These are phyloP conservation scores for Anethum foeniculum DNA, from an alignment of 140 eudicot genomes.

Conservation along the genomic window DNA sequence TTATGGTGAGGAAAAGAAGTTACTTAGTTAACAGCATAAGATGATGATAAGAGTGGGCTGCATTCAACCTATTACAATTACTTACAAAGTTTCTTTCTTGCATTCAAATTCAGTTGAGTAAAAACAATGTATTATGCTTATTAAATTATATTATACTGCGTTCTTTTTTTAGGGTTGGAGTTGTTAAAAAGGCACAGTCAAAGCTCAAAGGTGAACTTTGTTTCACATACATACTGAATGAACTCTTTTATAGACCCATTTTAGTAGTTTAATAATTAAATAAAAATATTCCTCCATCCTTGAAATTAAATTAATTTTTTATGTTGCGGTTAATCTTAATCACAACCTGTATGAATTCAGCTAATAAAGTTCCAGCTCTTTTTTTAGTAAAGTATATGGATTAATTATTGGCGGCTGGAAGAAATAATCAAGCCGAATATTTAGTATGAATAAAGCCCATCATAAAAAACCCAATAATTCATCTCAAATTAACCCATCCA, in stretches of 20 bases:
- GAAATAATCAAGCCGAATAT: too few species aligned
- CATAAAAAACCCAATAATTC: too few species aligned
- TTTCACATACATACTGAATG: neutral
- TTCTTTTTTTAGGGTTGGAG: neutral
- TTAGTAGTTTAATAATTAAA: too few species aligned
- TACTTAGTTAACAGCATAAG: neutral
- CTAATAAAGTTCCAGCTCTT: too few species aligned
- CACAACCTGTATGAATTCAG: too few species aligned
- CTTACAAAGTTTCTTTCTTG: neutral
- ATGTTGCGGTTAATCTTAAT: too few species aligned
- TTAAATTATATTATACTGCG: neutral
- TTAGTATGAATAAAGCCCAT: too few species aligned
- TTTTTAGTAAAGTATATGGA: too few species aligned
- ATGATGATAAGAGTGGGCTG: slow-evolving; percentile 7
- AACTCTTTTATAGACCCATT: neutral
- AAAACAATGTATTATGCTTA: neutral
- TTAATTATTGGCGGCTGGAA: too few species aligned
- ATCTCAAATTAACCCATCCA: too few species aligned
- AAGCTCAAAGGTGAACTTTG: neutral
- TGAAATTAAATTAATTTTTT: too few species aligned
- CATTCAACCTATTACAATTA: neutral
- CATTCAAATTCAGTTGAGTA: neutral
- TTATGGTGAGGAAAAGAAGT: neutral
- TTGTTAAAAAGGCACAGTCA: neutral
- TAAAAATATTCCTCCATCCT: neutral